These are phyloP conservation scores for Cladosporium sp. DNA, from an alignment of 2,329 filamentous ascomycete species.

Conservation along the genomic window DNA sequence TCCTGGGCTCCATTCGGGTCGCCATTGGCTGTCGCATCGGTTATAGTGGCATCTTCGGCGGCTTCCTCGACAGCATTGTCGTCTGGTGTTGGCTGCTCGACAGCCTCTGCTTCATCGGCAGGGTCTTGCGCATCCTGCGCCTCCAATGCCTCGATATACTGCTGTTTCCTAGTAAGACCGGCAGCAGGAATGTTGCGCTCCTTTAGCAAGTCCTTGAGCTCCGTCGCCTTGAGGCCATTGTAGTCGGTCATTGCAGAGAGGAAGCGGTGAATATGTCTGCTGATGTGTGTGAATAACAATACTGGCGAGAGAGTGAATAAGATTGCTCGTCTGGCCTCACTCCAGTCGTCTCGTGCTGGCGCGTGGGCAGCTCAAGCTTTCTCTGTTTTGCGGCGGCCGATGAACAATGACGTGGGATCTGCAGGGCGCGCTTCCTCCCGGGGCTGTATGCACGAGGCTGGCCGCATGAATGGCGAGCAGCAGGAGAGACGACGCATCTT, in stretches of 20 bases:
- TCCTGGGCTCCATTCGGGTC: not conserved
- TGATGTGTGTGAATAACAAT: not conserved
- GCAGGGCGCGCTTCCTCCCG: not conserved
- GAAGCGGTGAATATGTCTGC: not conserved
- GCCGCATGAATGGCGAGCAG: not conserved
- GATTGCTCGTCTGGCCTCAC: not conserved
- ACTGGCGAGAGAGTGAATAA: not conserved
- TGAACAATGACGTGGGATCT: not conserved
- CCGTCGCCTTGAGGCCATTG: conserved; percentile 43
- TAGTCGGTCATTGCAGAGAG: conserved; percentile 35
- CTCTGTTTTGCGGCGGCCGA: conserved; percentile 4
- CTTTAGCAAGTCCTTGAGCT: conserved; percentile 44
- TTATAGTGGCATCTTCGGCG: not conserved
- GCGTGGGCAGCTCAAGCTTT: conserved; percentile 1
- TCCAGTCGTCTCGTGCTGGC: not conserved
- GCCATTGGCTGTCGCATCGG: not conserved
- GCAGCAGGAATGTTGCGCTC: conserved; percentile 43
- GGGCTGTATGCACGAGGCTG: not conserved
- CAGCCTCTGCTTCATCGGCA: not conserved
- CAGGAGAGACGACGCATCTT: not conserved
- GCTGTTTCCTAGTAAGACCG: conserved; percentile 45
- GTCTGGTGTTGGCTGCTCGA: not conserved
- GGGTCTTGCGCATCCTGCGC: conserved; percentile 27
- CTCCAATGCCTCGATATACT: conserved; percentile 45
- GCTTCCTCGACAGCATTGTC: not conserved